These are phyloP conservation scores for Penicillium capsulatum DNA, from an alignment of 2,329 filamentous ascomycete genomes.

Conservation along the genomic window DNA sequence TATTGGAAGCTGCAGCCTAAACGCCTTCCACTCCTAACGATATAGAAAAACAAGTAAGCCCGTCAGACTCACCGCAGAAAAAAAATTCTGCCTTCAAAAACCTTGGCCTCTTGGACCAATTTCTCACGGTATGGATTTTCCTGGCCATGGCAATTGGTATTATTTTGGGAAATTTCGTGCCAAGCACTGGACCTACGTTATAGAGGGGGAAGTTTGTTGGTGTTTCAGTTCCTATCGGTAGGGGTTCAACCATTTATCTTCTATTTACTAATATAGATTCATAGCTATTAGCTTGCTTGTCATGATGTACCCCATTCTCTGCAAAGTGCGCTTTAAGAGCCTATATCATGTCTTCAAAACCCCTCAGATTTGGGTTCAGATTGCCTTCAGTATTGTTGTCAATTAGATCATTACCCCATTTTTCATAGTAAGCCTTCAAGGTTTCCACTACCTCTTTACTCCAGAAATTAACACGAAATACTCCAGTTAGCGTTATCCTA, in stretches of 20 bases:
- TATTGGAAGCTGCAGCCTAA: not conserved
- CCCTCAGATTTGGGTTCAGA: slow-evolving; percentile 68
- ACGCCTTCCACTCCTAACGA: not conserved
- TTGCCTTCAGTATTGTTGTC: slow-evolving; percentile 69
- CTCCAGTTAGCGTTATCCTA: slow-evolving; percentile 41
- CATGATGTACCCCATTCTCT: slow-evolving; percentile 94
- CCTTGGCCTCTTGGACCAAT: slow-evolving; percentile 59
- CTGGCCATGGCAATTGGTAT: slow-evolving; percentile 74
- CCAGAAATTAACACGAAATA: not conserved
- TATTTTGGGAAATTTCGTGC: slow-evolving; percentile 70
- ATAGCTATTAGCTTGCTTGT: slow-evolving; percentile 73
- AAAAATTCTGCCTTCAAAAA: slow-evolving; percentile 39
- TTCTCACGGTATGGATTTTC: slow-evolving; percentile 69
- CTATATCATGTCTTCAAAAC: slow-evolving; percentile 63
- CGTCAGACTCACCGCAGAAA: slow-evolving; percentile 3
- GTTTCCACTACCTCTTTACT: not conserved
- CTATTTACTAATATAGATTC: not conserved
- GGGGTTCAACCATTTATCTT: too few relatives aligned
- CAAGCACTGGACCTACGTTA: slow-evolving; percentile 56
- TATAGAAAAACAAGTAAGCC: slow-evolving; percentile 1
- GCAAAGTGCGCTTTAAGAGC: slow-evolving; percentile 76
- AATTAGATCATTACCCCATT: slow-evolving; percentile 85
- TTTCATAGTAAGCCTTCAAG: slow-evolving; percentile 66
- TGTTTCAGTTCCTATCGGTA: slow-evolving; percentile 64
- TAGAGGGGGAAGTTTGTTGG: slow-evolving; percentile 69